These are phyloP conservation scores for Grosmannia huntii DNA, from an alignment of 2,329 filamentous ascomycete genomes.

Conservation along the genomic window DNA sequence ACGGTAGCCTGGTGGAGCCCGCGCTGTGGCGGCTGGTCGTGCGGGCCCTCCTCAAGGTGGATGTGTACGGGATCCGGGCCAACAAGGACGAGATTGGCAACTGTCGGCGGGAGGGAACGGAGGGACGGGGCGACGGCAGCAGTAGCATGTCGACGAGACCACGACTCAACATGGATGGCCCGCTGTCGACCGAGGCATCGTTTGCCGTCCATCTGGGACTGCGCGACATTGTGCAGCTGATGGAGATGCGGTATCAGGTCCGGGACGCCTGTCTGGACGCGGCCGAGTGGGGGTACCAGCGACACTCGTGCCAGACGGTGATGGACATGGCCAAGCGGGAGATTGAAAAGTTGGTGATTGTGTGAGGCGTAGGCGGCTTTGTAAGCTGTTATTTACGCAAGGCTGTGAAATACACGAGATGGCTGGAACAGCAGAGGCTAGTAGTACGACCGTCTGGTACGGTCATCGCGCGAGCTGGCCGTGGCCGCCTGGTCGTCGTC, in stretches of 20 bases:
- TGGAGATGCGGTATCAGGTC: conserved; percentile 36
- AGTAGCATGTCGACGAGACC: neutral
- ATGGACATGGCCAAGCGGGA: conserved; percentile 41
- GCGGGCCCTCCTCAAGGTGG: conserved; percentile 39
- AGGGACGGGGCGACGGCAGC: no score
- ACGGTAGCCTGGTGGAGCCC: conserved; percentile 35
- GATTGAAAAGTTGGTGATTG: conserved; percentile 41
- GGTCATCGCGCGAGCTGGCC: no score
- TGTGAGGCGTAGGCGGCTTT: neutral
- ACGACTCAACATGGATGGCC: neutral
- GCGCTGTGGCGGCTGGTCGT: conserved; percentile 40
- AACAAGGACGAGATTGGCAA: neutral
- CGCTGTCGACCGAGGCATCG: conserved; percentile 4
- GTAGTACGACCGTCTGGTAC: neutral
- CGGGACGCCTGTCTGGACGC: conserved; percentile 37
- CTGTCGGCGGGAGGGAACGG: neutral
- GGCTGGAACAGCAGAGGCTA: no score
- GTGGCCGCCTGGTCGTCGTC: conserved; percentile 24
- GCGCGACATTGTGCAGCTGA: conserved; percentile 37
- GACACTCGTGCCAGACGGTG: conserved; percentile 35
- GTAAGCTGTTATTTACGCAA: no score
- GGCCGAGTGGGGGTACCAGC: conserved; percentile 4
- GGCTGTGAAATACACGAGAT: neutral
- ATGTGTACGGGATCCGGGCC: conserved; percentile 39
- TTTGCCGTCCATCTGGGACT: conserved; percentile 32